These are phyloP conservation scores for Chenopodium formosanum DNA, from an alignment of 148 eudicot species.

Conservation along the genomic window DNA sequence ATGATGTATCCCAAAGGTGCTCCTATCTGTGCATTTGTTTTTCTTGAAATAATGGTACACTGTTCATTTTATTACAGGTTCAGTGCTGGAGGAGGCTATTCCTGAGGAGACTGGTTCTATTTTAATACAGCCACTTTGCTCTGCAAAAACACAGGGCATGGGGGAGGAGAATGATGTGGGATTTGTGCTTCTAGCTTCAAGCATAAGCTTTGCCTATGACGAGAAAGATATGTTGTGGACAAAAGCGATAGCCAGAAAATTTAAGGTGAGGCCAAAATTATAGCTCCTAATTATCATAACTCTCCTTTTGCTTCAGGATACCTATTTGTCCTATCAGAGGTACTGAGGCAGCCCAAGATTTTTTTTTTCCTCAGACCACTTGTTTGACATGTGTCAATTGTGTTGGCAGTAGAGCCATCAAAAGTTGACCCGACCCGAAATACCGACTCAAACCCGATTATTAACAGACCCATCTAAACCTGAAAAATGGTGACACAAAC, in stretches of 20 bases:
- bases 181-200: constrained; percentile 73
- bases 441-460: too few species aligned
- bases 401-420: neutral
- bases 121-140: constrained; percentile 13
- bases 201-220: constrained; percentile 63
- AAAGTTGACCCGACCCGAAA: too few species aligned
- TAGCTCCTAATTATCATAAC: neutral
- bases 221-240: constrained; percentile 79
- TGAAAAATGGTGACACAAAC: too few species aligned
- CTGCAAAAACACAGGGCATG: constrained; percentile 20
- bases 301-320: constrained; percentile 6
- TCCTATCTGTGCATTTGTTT: neutral
- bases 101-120: constrained; percentile 64
- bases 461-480: too few species aligned
- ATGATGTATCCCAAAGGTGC: neutral
- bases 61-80: constrained; percentile 35
- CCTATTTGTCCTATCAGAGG: constrained; percentile 1
- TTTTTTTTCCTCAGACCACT: neutral
- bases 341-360: neutral
- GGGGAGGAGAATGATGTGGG: constrained; percentile 40
- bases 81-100: constrained; percentile 65
- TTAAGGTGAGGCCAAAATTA: constrained; percentile 34
- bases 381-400: neutral
- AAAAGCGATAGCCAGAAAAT: constrained; percentile 75
- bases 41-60: neutral